phyloP scores from a whole-genome alignment of 495 filamentous ascomycete species.

The Friedmanniomyces endolithicus region DNA sequence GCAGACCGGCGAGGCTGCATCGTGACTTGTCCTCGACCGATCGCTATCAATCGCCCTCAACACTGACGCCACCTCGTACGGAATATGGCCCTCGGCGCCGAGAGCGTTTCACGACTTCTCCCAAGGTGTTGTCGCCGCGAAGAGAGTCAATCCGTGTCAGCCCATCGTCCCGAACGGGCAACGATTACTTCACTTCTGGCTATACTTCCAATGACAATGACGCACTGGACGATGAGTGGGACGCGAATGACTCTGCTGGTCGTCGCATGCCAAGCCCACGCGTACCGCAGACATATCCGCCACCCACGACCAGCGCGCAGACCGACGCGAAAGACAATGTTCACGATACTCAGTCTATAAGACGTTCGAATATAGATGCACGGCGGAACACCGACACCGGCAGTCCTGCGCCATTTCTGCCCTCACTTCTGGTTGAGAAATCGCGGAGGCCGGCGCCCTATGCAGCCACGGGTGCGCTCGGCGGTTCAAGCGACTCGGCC shows the following conservation, averaged over 20 bases:
- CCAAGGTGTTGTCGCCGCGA: slow-evolving; percentile 10
- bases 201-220: not conserved
- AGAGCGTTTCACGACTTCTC: not conserved
- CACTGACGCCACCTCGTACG: slow-evolving; percentile 9
- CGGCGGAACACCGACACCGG: slow-evolving; percentile 16
- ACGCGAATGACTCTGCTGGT: not conserved
- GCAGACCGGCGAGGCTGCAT: slow-evolving; percentile 19
- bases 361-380: slow-evolving; percentile 9
- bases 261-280: not conserved
- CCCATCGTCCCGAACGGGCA: slow-evolving; percentile 1
- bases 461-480: not conserved
- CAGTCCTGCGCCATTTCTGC: not conserved
- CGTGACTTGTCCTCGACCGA: not conserved
- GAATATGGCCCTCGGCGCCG: not conserved
- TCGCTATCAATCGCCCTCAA: slow-evolving; percentile 7
- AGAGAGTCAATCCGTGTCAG: not conserved
- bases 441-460: slow-evolving; percentile 6
- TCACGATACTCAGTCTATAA: not conserved
- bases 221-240: slow-evolving; percentile 9
- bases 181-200: slow-evolving; percentile 13
- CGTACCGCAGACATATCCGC: not conserved
- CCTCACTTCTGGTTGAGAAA: slow-evolving; percentile 3
- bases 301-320: not conserved
- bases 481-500: not conserved
- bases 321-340: slow-evolving; percentile 11